A percentile compares a stretch with the other conserved stretches of the same genome.
These are phyloP conservation scores for Globisporangium cylindrosporum DNA, from an alignment of 352 stramenopile genomes.

Conservation along the genomic window DNA sequence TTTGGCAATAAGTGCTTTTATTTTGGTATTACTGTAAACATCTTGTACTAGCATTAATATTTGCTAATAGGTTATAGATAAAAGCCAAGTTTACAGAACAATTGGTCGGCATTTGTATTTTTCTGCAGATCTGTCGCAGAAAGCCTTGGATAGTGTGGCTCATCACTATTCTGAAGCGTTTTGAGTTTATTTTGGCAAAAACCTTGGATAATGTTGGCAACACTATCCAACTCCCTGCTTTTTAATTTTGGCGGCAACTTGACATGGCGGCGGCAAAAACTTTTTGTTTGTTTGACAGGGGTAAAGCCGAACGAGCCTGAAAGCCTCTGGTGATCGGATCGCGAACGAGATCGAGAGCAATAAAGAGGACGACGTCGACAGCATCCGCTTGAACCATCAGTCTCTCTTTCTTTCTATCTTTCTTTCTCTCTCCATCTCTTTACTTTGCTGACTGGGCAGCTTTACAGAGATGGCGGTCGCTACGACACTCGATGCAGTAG, in stretches of 20 bases:
- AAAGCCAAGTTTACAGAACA: not conserved
- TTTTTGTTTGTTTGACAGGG: not conserved
- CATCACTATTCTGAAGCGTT: not conserved
- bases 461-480: conserved; percentile 6
- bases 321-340: not conserved
- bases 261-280: not conserved
- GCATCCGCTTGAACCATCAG: not conserved
- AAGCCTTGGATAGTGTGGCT: not conserved
- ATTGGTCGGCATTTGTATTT: not conserved
- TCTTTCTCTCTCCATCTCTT: no score
- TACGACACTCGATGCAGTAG: not conserved
- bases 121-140: not conserved
- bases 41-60: not conserved
- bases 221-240: not conserved
- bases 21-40: no score
- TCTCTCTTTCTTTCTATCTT: no score
- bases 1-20: no score
- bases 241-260: conserved; percentile 6
- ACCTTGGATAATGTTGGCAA: not conserved
- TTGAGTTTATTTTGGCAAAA: not conserved
- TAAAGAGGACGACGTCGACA: not conserved
- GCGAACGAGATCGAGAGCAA: not conserved
- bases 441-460: not conserved
- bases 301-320: not conserved
- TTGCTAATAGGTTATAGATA: not conserved